Evolutionary conservation across 208 protist genomes (phyloP).

Genomic region (Crithidia thermophila): DNA sequence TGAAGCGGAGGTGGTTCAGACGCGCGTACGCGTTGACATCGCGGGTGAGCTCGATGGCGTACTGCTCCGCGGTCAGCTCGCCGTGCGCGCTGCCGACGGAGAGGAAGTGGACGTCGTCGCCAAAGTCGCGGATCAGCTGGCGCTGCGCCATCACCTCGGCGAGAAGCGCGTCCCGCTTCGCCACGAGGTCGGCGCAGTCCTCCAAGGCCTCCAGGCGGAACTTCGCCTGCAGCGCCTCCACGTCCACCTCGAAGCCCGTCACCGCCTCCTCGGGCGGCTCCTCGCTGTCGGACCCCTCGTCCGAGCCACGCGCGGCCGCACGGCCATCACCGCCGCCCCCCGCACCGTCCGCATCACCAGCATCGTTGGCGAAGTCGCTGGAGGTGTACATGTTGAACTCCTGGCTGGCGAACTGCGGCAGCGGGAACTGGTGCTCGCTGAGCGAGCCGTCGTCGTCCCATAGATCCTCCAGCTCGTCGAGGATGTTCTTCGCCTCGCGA

Average conservation of each 20-base stretch:
- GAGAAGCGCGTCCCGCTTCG: conserved; percentile 42
- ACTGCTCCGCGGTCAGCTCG: conserved; percentile 52
- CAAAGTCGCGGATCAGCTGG: conserved; percentile 44
- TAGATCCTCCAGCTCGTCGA: conserved; percentile 42
- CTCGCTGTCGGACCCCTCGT: background rate
- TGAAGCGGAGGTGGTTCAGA: conserved; percentile 42
- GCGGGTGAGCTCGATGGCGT: conserved; percentile 67
- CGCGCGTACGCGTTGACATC: conserved; percentile 73
- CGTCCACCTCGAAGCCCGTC: conserved; percentile 48
- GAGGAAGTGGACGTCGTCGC: conserved; percentile 56
- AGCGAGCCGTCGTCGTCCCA: conserved; percentile 19
- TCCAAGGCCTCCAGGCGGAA: conserved; percentile 68
- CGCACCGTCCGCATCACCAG: conserved; percentile 3
- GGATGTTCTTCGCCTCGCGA: conserved; percentile 56
- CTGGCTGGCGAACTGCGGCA: conserved; percentile 19
- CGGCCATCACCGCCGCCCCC: background rate
- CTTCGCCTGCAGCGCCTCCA: conserved; percentile 42
- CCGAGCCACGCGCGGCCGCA: background rate
- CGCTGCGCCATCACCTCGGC: conserved; percentile 48
- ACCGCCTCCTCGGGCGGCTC: conserved; percentile 23
- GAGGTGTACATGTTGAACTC: conserved; percentile 11
- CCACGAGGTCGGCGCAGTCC: conserved; percentile 57
- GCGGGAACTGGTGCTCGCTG: conserved; percentile 16
- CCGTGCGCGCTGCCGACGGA: conserved; percentile 39
- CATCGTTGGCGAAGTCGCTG: background rate